A percentile compares a stretch with the other conserved stretches of the same genome.
Conservation (phyloP, 2,329 filamentous ascomycete species). For the Pyrenochaeta sp. region DNA sequence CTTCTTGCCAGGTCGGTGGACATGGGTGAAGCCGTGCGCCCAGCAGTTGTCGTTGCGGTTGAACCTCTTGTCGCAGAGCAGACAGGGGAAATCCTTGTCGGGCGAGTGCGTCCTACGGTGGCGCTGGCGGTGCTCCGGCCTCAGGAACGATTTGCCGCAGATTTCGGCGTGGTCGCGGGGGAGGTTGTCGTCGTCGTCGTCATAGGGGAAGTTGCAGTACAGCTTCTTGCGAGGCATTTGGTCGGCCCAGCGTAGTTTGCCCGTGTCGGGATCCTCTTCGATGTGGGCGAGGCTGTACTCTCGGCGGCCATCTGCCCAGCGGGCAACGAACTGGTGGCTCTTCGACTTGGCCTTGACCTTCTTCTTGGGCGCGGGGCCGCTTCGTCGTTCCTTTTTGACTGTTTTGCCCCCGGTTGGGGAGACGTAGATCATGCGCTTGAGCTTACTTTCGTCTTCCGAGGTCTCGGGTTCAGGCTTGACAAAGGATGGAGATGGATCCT, state of each 20-base stretch:
- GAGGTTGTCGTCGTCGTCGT: slow-evolving; percentile 5
- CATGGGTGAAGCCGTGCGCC: slow-evolving; percentile 43
- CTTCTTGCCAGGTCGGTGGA: slow-evolving; percentile 33
- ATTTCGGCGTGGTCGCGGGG: slow-evolving; percentile 1
- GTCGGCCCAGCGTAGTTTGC: slow-evolving; percentile 7
- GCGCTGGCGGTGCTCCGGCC: slow-evolving; percentile 42
- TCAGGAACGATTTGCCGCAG: slow-evolving; percentile 27
- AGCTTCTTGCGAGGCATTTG: slow-evolving; percentile 3
- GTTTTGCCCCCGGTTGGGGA: slow-evolving; percentile 35
- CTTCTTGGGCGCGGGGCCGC: slow-evolving; percentile 7
- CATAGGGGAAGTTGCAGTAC: slow-evolving; percentile 2
- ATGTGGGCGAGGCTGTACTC: too few relatives aligned
- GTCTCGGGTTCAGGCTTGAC: slow-evolving; percentile 32
- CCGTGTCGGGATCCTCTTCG: slow-evolving; percentile 7
- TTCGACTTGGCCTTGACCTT: slow-evolving; percentile 13
- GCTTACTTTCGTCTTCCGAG: slow-evolving; percentile 18
- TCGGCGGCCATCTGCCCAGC: slow-evolving; percentile 6
- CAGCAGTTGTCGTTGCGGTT: slow-evolving; percentile 45
- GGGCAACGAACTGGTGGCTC: slow-evolving; percentile 10
- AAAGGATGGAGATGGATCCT: slow-evolving; percentile 19
- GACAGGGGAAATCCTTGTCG: slow-evolving; percentile 29
- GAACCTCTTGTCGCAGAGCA: slow-evolving; percentile 35
- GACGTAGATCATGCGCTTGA: slow-evolving; percentile 28
- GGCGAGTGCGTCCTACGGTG: slow-evolving; percentile 36
- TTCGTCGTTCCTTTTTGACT: slow-evolving; percentile 26